These are phyloP conservation scores for Claviceps sp. DNA, from an alignment of 2,329 filamentous ascomycete species.

Conservation along the genomic window DNA sequence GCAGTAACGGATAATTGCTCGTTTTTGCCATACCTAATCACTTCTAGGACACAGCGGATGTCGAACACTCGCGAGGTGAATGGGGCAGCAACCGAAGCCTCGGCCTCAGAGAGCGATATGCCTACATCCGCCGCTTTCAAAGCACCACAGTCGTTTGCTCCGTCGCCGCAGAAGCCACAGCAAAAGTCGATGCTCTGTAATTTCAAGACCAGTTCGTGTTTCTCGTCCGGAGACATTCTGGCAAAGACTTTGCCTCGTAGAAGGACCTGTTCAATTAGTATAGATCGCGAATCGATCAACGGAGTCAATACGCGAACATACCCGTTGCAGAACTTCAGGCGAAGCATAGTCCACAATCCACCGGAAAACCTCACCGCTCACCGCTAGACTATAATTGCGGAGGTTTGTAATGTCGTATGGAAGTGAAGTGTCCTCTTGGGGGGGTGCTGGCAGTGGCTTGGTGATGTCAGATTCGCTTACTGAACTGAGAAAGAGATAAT, in stretches of 20 bases:
- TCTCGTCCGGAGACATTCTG: constrained; percentile 97
- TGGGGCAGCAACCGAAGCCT: constrained; percentile 94
- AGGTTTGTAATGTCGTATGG: constrained; percentile 75
- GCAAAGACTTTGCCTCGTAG: constrained; percentile 88
- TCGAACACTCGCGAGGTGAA: constrained; percentile 95
- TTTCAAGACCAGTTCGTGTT: constrained; percentile 94
- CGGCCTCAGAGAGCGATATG: constrained; percentile 91
- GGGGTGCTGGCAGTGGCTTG: constrained; percentile 57
- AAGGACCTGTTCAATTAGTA: constrained; percentile 51
- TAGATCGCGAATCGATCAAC: neutral
- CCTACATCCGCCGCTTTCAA: constrained; percentile 95
- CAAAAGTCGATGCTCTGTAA: constrained; percentile 93
- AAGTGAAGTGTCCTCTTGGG: constrained; percentile 64
- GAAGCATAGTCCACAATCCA: constrained; percentile 91
- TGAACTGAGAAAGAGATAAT: neutral
- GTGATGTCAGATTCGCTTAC: constrained; percentile 2
- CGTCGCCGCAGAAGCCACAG: constrained; percentile 91
- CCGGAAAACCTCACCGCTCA: constrained; percentile 87
- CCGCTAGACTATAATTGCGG: constrained; percentile 74
- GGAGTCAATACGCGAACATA: constrained; percentile 21
- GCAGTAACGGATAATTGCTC: neutral
- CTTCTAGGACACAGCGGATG: constrained; percentile 84
- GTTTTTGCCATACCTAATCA: constrained; percentile 52
- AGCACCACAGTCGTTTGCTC: constrained; percentile 93
- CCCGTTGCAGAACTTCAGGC: constrained; percentile 60